Evolutionary conservation across 345 rosid genomes (phyloP), one percentile per base, ranked within the genome.

Genomic region (Salix purpurea): DNA sequence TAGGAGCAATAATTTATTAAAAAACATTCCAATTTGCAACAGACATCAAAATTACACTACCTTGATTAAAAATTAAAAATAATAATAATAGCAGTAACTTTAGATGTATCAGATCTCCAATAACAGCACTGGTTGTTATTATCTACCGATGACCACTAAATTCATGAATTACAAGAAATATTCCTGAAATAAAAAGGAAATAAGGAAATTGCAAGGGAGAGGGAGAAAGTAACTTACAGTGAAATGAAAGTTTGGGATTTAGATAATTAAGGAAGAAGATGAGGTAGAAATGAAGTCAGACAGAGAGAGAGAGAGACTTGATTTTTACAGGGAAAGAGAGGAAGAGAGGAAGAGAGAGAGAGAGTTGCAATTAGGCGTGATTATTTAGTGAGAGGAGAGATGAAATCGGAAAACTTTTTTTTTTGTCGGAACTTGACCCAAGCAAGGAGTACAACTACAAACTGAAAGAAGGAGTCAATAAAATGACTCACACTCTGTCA

Each of bases 221-320:
- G 30, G 30, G 75, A 74, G 40, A 60, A 39, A 65, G 48, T 26
- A 36, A 81, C 84, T 79, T 75, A 72, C 86, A 70, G 77, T 65
- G 69, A 66, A 34, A 73, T 36, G 50, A 1, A 4, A 46, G 19
- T 74, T 32, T 21, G 44, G 67, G 66, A 67, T 16, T 46, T 76
- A 15, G 65, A 65, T 70, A 34, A 65, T 18, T 6, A 42, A 68
- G 52, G 28, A 44, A 34, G 36, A 28, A 15, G 6, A 26, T 4
- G 9, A 42, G 28, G 11, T 10, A 5, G 42, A 6, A 42, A 23
- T 34, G 12, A 39, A 26, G 69, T 44, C 40, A 23, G 56, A 37
- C 15, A 66, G 44, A 18, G 32, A 52, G 3, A 52, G 3, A 26
- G 75, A 30, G 19, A 73, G 42, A 61, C 24, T 39, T 23, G 72